Base-by-base conservation (phyloP, 305 asterid genomes). In the Solanum hybrid region DNA sequence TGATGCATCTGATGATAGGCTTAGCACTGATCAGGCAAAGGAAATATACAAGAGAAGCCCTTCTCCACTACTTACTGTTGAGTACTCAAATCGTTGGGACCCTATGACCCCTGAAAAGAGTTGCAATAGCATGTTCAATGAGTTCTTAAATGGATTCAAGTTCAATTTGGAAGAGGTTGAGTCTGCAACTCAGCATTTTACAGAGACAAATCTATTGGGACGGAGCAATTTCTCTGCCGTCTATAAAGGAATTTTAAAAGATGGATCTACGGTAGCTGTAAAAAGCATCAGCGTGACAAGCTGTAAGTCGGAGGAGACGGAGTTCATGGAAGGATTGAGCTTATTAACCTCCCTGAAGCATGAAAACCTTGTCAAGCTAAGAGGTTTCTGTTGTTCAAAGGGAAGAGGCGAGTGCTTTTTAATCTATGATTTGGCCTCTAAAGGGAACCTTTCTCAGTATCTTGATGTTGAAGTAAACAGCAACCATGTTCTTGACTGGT, bases 161-260 rank as follows among this genome's bases (percentile, higher is more conserved):
- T 97, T 94, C 36, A 98, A 97, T 24, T 45, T 96, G 91, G 99
- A 98, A 88, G 99, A 98, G 86, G 93, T 98, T 33, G 98, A 98
- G 89, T 98, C 98, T 4, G 99, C 99, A 22, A 96, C 99, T 22
- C 98, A 94, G 89, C 97, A 98, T 92, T 98, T 98, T 93, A 96
- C 98, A 0, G 98, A 94, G 90, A 80, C 14, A 91, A 96, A 95
- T 82, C 90, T 98, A 11, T 76, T 98, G 94, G 99, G 99, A 41
- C 95, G 90, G 95, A 94, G 98, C 86, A 97, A 96, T 79, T 95
- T 95, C 88, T 96, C 96, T 11, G 95, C 95, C 0, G 98, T 97
- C 8, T 96, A 95, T 33, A 96, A 91, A 90, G 99, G 99, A 77
- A 91, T 93, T 13, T 75, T 98, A 89, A 97, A 95, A 90, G 99